Evolutionary conservation across 306 rosid species (phyloP).

Genomic region (Prinsepia uniflora): DNA sequence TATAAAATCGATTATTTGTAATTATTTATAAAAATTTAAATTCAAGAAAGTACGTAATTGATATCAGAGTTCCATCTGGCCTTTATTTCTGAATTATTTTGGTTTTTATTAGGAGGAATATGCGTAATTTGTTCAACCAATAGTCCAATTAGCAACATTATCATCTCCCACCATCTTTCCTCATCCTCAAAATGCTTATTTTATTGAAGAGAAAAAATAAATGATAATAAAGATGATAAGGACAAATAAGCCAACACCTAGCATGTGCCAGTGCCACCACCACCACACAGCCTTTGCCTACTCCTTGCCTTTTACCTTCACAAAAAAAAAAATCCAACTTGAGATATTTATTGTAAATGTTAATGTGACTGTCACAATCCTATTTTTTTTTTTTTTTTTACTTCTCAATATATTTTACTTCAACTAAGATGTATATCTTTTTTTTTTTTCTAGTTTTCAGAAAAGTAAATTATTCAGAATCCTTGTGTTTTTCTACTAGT

Average conservation of each 20-base stretch:
- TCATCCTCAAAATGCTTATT: background rate
- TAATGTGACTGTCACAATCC: too few species aligned
- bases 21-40: too few species aligned
- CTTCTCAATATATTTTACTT: too few species aligned
- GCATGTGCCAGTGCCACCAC: conserved; percentile 5
- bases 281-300: background rate
- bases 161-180: background rate
- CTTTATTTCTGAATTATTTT: too few species aligned
- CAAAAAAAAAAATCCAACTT: background rate
- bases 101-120: background rate
- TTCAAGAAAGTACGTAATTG: too few species aligned
- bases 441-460: too few species aligned
- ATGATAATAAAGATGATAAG: conserved; percentile 3
- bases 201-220: background rate
- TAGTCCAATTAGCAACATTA: conserved; percentile 1
- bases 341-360: background rate
- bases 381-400: too few species aligned
- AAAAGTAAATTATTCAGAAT: too few species aligned
- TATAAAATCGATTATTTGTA: too few species aligned
- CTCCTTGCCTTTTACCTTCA: background rate
- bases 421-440: too few species aligned
- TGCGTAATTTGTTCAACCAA: background rate
- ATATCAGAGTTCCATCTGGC: too few species aligned
- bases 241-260: background rate
- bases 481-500: too few species aligned